A percentile compares a stretch with the other conserved stretches of the same genome.
Conservation (phyloP, 495 filamentous ascomycete genomes). For the Penicillium daleae region DNA sequence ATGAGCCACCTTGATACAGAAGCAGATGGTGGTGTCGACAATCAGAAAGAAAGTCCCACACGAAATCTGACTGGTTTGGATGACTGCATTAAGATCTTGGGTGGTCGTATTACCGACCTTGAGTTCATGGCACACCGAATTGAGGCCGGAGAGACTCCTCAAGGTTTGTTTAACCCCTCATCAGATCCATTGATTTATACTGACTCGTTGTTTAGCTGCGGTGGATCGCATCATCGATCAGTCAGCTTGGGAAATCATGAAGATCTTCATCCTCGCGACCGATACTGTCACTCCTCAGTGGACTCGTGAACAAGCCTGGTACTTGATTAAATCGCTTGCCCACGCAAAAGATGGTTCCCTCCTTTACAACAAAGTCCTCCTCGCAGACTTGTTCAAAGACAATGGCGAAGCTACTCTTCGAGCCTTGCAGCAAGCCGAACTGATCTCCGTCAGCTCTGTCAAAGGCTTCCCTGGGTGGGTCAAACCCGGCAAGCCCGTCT, state of each 20-base stretch:
- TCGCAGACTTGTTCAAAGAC: constrained; percentile 70
- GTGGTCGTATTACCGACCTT: constrained; percentile 90
- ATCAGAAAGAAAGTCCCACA: constrained; percentile 40
- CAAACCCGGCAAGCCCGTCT: constrained; percentile 84
- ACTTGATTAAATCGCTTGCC: constrained; percentile 76
- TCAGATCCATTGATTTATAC: constrained; percentile 4
- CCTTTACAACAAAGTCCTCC: constrained; percentile 80
- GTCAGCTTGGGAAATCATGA: constrained; percentile 84
- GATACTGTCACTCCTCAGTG: constrained; percentile 57
- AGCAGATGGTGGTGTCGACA: constrained; percentile 40
- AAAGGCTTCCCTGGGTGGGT: constrained; percentile 78
- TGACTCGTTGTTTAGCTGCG: constrained; percentile 58
- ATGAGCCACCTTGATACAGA: constrained; percentile 72
- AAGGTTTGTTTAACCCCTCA: constrained; percentile 41
- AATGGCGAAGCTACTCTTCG: constrained; percentile 73
- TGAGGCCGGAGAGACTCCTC: constrained; percentile 83
- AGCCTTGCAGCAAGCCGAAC: constrained; percentile 81
- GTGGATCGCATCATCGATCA: constrained; percentile 88
- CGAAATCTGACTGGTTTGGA: constrained; percentile 69
- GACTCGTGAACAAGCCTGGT: constrained; percentile 87
- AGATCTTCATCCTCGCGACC: constrained; percentile 78
- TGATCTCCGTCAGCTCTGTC: constrained; percentile 74
- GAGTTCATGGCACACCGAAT: constrained; percentile 92
- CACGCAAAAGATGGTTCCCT: constrained; percentile 54
- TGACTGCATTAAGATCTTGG: constrained; percentile 76